These are phyloP conservation scores for Fusarium acutatum DNA, from an alignment of 2,329 filamentous ascomycete genomes.

Conservation along the genomic window DNA sequence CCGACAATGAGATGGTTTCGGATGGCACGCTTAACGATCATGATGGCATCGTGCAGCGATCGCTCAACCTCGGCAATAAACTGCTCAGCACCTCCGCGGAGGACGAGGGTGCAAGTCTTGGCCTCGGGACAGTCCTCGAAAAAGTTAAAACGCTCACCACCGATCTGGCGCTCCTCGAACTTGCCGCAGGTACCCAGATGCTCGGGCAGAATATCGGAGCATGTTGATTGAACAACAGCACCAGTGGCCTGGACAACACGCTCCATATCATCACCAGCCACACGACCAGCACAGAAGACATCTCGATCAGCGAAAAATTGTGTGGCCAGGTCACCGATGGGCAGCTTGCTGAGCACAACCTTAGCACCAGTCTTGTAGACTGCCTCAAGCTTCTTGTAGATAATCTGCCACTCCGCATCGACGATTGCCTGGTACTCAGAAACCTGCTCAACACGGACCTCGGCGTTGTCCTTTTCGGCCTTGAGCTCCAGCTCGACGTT, in stretches of 20 bases:
- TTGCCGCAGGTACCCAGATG: constrained; percentile 89
- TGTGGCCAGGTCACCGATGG: constrained; percentile 96
- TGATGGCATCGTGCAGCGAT: constrained; percentile 97
- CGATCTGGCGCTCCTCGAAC: constrained; percentile 97
- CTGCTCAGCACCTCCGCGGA: constrained; percentile 96
- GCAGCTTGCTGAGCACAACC: constrained; percentile 95
- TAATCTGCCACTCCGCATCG: constrained; percentile 99
- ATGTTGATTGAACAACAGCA: constrained; percentile 91
- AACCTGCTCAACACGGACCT: constrained; percentile 97
- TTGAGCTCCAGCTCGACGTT: constrained; percentile 99
- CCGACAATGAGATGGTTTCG: constrained; percentile 95
- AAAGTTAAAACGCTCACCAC: constrained; percentile 97
- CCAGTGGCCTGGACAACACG: constrained; percentile 95
- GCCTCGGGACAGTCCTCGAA: constrained; percentile 95
- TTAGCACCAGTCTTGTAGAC: constrained; percentile 93
- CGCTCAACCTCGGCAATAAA: constrained; percentile 99
- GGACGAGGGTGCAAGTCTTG: constrained; percentile 95
- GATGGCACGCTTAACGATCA: constrained; percentile 99
- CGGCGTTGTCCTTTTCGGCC: constrained; percentile 98
- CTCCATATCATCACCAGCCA: constrained; percentile 91
- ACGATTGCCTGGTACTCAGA: constrained; percentile 99
- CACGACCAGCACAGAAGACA: constrained; percentile 96
- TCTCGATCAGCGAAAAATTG: constrained; percentile 98
- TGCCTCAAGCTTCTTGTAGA: constrained; percentile 98
- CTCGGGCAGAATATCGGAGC: constrained; percentile 89